Conservation (phyloP, 768 basidiomycete species). For the Pleurotus platypus region DNA sequence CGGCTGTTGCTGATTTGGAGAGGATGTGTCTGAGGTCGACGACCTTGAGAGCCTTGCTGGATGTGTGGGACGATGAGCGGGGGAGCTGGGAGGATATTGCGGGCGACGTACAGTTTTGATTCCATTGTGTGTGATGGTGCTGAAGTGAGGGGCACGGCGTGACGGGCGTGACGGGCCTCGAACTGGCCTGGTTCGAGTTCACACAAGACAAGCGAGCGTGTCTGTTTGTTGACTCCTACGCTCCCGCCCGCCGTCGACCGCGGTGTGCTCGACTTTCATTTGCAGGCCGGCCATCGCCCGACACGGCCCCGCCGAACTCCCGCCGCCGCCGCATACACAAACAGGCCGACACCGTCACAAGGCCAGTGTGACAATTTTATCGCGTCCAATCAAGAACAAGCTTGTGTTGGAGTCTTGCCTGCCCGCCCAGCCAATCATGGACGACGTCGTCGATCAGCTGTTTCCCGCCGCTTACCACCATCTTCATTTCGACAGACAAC, state of each 20-base stretch:
- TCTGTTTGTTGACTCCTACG: neutral
- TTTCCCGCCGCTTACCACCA: conserved; percentile 59
- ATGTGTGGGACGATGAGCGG: conserved; percentile 17
- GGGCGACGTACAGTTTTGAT: conserved; percentile 22
- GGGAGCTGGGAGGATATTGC: no score
- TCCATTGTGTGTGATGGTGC: conserved; percentile 25
- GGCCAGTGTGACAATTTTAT: conserved; percentile 11
- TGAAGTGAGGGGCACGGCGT: conserved; percentile 18
- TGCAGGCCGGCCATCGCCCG: neutral
- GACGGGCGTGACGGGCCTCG: conserved; percentile 12
- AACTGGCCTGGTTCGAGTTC: neutral
- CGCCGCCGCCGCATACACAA: neutral
- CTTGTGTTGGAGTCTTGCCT: neutral
- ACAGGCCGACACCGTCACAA: neutral
- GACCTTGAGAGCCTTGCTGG: conserved; percentile 65
- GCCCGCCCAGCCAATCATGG: conserved; percentile 41
- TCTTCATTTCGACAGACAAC: conserved; percentile 35
- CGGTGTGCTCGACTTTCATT: neutral
- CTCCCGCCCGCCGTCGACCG: neutral
- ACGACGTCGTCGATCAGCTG: conserved; percentile 59
- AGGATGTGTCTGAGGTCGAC: conserved; percentile 66
- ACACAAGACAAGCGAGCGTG: conserved; percentile 6
- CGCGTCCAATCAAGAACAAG: conserved; percentile 5
- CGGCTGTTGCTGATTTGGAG: conserved; percentile 40
- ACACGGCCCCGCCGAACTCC: neutral